phyloP scores from a whole-genome alignment of 73 alveolate genomes.

The Tetrahymena elliotti region DNA sequence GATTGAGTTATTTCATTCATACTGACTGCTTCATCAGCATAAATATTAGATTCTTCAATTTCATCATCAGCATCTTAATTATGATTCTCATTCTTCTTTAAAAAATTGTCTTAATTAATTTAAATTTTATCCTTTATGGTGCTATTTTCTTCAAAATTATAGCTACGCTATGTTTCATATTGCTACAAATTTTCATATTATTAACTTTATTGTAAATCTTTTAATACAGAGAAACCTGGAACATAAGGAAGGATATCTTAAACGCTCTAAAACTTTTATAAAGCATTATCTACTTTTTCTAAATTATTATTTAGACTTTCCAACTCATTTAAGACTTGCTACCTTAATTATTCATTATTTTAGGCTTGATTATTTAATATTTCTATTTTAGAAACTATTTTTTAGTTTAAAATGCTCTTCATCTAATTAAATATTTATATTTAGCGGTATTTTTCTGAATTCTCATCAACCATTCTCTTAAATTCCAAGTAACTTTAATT shows the following conservation, averaged over 20 bases:
- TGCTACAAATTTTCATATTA: neutral
- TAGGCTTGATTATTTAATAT: neutral
- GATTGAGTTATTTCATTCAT: neutral
- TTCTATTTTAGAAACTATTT: neutral
- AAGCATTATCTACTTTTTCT: neutral
- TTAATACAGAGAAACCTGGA: neutral
- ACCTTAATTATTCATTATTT: neutral
- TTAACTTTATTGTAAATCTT: neutral
- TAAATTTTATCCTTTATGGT: neutral
- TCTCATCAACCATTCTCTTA: neutral
- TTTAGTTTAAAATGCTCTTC: neutral
- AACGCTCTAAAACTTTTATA: neutral
- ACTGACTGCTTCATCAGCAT: neutral
- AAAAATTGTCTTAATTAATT: neutral
- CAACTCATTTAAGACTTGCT: neutral
- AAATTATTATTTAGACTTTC: neutral
- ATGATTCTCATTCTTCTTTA: neutral
- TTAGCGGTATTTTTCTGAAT: neutral
- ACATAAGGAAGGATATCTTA: neutral
- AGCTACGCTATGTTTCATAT: neutral
- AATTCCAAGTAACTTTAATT: neutral
- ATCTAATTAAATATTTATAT: neutral
- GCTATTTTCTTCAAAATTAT: neutral
- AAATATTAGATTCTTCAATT: neutral
- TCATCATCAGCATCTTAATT: neutral